phyloP scores from a whole-genome alignment of 1,284 basidiomycete genomes.

The Vanrija sp. region DNA sequence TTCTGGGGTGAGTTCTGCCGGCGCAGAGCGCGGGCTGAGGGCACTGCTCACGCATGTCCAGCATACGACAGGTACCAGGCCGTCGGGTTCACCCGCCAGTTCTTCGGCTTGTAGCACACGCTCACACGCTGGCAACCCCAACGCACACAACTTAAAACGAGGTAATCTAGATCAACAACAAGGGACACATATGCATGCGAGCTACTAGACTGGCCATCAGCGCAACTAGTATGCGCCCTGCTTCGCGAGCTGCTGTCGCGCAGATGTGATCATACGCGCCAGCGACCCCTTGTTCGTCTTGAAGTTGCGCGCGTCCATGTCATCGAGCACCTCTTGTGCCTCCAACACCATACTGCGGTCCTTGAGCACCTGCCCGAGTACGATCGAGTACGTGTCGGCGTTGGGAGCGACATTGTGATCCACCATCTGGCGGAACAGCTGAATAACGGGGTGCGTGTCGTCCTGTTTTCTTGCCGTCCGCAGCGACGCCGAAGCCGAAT shows the following conservation, averaged over 20 bases:
- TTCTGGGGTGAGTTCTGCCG: constrained; percentile 65
- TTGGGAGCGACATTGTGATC: constrained; percentile 54
- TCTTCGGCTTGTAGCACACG: constrained; percentile 51
- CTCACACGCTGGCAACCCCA: background rate
- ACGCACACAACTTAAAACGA: background rate
- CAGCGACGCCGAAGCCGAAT: constrained; percentile 52
- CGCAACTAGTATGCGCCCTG: background rate
- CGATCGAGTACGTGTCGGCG: constrained; percentile 68
- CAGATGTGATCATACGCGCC: constrained; percentile 39
- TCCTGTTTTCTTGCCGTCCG: constrained; percentile 40
- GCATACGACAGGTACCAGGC: constrained; percentile 68
- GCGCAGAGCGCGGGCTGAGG: too few species aligned
- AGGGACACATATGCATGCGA: background rate
- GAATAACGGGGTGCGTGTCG: constrained; percentile 58
- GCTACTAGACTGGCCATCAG: background rate
- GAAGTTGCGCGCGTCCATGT: constrained; percentile 55
- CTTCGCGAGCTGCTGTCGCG: constrained; percentile 1
- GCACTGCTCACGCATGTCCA: constrained; percentile 35
- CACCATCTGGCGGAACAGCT: constrained; percentile 65
- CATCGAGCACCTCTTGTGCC: constrained; percentile 59
- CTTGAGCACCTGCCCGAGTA: constrained; percentile 60
- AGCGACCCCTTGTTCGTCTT: constrained; percentile 48
- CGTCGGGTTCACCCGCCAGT: constrained; percentile 63
- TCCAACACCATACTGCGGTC: constrained; percentile 54
- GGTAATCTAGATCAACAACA: background rate